Evolutionary conservation across 176 grass and related monocot species (phyloP), one percentile per base, ranked within the genome.

Genomic region (Otatea glauca): DNA sequence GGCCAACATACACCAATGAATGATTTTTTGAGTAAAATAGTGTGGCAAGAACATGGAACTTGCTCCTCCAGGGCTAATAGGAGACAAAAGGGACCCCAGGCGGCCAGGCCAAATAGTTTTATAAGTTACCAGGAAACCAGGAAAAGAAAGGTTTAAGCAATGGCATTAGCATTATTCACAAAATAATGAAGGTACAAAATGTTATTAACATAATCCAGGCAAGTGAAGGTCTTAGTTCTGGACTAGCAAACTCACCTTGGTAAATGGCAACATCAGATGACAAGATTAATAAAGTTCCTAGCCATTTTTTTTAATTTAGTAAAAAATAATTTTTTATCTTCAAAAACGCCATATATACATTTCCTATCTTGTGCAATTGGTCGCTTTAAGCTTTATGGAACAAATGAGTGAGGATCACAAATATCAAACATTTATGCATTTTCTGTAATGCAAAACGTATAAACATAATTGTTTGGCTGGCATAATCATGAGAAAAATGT

Each of bases 371-470:
- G 43, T 53, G 32, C 1, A 50, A 18, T 70, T 27, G 15, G 54
- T 65, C 42, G 34, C 2, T 21, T 77, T 63, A 64, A 79, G 51
- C 29, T 51, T 59, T 39, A 51, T 59, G n/a, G 32, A 25, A 69
- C 74, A 49, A 69, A 61, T 49, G 10, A 4, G 41, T 24, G 59
- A 62, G 53, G 55, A 58, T 34, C 18, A 54, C 72, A 77, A 34
- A 86, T 64, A 80, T 78, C n/a, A 64, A 72, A 65, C 14, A 65
- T 45, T 6, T 65, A 32, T 21, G 61, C 0, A 7, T 74, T 86
- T 53, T 72, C 7, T 24, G 56, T 65, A 85, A 63, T 72, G 45
- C 34, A 21, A 62, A 41, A 51, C 13, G 15, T 39, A 70, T 62
- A 71, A 70, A 61, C 16, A 63, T n/a, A 27, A 79, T 79, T 82